Evolutionary conservation across 495 filamentous ascomycete genomes (phyloP).

Genomic region (Talaromyces adpressus): DNA sequence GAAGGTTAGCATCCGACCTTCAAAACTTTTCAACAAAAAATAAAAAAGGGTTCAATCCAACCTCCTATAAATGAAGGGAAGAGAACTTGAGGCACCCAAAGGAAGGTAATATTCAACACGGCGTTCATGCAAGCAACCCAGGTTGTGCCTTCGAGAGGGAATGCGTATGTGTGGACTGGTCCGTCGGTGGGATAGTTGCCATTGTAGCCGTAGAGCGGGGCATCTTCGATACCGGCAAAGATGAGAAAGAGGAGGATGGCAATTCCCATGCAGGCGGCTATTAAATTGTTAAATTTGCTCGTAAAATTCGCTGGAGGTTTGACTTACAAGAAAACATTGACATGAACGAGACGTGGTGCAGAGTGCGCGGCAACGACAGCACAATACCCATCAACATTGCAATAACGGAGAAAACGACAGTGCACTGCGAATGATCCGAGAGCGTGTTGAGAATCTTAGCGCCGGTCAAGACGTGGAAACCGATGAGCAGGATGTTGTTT

Average conservation of each 20-base stretch:
- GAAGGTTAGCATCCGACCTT: background rate
- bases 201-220: conserved; percentile 56
- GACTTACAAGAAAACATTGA: conserved; percentile 50
- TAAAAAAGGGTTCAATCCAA: too few species aligned
- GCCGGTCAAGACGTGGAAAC: conserved; percentile 70
- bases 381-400: conserved; percentile 63
- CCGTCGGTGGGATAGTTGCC: conserved; percentile 46
- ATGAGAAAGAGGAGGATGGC: conserved; percentile 74
- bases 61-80: conserved; percentile 69
- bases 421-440: conserved; percentile 56
- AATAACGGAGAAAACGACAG: conserved; percentile 66
- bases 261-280: conserved; percentile 74
- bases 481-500: conserved; percentile 84
- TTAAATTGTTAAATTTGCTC: too few species aligned
- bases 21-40: too few species aligned
- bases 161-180: conserved; percentile 43
- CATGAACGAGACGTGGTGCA: conserved; percentile 63
- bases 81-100: conserved; percentile 89
- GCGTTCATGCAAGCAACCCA: conserved; percentile 75
- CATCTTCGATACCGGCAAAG: conserved; percentile 62
- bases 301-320: too few species aligned
- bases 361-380: conserved; percentile 75
- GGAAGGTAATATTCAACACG: conserved; percentile 86
- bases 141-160: conserved; percentile 61
- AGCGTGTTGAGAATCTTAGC: conserved; percentile 84